Percentiles rank a stretch among this genome's conserved stretches.
Conservation (phyloP, 2,329 filamentous ascomycete species). For the Hypocrella siamensis region DNA sequence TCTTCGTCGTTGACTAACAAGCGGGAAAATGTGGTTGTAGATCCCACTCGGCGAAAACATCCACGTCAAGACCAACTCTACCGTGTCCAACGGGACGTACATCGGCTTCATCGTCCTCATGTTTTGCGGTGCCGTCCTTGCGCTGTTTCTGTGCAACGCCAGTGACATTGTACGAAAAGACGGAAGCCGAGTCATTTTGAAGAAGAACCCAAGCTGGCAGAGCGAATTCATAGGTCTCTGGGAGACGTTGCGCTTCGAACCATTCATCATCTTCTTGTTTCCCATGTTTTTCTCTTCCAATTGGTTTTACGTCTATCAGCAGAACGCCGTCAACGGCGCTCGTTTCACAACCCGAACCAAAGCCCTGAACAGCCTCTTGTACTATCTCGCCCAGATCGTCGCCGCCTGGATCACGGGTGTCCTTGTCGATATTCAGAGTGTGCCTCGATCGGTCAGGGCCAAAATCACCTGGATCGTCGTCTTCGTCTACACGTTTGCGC, state of each 20-base stretch:
- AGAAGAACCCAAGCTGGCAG: constrained; percentile 81
- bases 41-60: constrained; percentile 57
- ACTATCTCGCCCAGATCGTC: constrained; percentile 42
- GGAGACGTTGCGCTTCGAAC: constrained; percentile 54
- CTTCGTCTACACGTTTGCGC: constrained; percentile 53
- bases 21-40: neutral
- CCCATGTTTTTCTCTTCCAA: constrained; percentile 40
- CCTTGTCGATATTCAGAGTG: constrained; percentile 48
- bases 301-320: constrained; percentile 41
- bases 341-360: constrained; percentile 39
- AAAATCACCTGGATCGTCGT: constrained; percentile 51
- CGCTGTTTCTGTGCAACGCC: constrained; percentile 56
- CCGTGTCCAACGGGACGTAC: constrained; percentile 67
- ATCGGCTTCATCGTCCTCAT: constrained; percentile 79
- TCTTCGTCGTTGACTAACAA: neutral
- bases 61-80: constrained; percentile 28
- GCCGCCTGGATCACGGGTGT: constrained; percentile 31
- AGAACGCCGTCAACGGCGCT: constrained; percentile 40
- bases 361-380: constrained; percentile 36
- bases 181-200: constrained; percentile 65
- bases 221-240: constrained; percentile 63
- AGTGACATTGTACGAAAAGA: constrained; percentile 59
- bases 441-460: constrained; percentile 57
- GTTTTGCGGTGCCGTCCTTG: constrained; percentile 51
- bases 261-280: constrained; percentile 50